A percentile compares a stretch with the other conserved stretches of the same genome.
Conservation (phyloP, 768 basidiomycete species). For the Podaxis rugospora region DNA sequence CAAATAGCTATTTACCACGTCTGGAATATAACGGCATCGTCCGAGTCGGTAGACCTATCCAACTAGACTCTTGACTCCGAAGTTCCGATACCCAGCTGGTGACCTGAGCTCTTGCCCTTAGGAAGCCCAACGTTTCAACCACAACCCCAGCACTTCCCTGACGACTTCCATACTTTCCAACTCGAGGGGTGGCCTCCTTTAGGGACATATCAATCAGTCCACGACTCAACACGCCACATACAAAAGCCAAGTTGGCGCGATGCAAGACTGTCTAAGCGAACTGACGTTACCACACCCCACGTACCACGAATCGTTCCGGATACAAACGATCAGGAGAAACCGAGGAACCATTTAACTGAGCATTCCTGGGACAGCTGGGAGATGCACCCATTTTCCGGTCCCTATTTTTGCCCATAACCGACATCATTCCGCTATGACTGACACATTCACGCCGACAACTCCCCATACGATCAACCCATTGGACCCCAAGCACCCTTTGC, state of each 20-base stretch:
- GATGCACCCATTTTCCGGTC: conserved; percentile 1
- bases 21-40: not conserved
- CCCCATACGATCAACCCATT: conserved; percentile 3
- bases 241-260: not conserved
- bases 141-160: conserved; percentile 3
- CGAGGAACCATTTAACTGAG: not conserved
- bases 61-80: not conserved
- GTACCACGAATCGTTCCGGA: not conserved
- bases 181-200: not conserved
- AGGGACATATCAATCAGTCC: not conserved
- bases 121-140: not conserved
- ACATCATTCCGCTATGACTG: conserved; percentile 1
- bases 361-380: not conserved
- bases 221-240: not conserved
- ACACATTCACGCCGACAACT: not conserved
- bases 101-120: not conserved
- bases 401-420: conserved; percentile 2
- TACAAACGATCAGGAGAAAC: not conserved
- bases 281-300: not conserved
- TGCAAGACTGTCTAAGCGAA: not conserved
- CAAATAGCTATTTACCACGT: conserved; percentile 1
- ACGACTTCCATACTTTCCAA: not conserved
- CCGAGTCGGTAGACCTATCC: not conserved
- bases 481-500: conserved; percentile 5
- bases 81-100: not conserved